A percentile compares a stretch with the other conserved stretches of the same genome.
phyloP scores from a whole-genome alignment of 163 green algal genomes.

The Picocystis sp. region DNA sequence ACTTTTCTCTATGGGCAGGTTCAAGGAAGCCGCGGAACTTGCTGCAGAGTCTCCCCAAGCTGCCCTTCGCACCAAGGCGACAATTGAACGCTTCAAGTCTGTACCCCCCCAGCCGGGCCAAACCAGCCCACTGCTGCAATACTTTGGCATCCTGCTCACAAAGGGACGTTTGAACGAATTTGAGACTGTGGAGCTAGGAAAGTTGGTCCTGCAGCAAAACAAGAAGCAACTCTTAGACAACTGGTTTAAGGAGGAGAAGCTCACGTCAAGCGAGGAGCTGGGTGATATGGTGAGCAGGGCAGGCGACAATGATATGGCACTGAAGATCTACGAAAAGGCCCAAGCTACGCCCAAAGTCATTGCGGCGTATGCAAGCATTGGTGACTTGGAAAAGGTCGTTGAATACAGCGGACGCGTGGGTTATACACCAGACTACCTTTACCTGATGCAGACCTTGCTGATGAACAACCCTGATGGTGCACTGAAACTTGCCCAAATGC shows the following conservation, averaged over 20 bases:
- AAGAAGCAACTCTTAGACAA: constrained; percentile 97
- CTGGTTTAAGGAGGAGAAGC: constrained; percentile 91
- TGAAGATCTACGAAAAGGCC: constrained; percentile 68
- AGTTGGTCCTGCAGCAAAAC: constrained; percentile 83
- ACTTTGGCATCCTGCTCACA: constrained; percentile 93
- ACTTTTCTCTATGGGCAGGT: constrained; percentile 61
- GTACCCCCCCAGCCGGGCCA: constrained; percentile 64
- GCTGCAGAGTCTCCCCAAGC: constrained; percentile 79
- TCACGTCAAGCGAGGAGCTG: constrained; percentile 78
- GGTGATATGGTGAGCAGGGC: constrained; percentile 67
- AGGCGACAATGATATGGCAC: constrained; percentile 72
- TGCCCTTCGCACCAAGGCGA: constrained; percentile 72
- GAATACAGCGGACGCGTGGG: constrained; percentile 37
- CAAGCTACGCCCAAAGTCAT: constrained; percentile 62
- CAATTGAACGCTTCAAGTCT: constrained; percentile 74
- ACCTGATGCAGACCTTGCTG: constrained; percentile 83
- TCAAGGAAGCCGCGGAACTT: constrained; percentile 90
- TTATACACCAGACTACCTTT: constrained; percentile 81
- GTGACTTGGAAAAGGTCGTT: constrained; percentile 80
- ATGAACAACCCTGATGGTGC: constrained; percentile 86
- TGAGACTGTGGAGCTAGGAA: constrained; percentile 83
- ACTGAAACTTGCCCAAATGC: constrained; percentile 86
- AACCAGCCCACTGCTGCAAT: constrained; percentile 90
- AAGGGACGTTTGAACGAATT: constrained; percentile 76
- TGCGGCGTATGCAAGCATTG: constrained; percentile 61